A percentile compares a stretch with the other conserved stretches of the same genome.
Conservation (phyloP, 805 yeast genomes). For the Saturnispora dispora region DNA sequence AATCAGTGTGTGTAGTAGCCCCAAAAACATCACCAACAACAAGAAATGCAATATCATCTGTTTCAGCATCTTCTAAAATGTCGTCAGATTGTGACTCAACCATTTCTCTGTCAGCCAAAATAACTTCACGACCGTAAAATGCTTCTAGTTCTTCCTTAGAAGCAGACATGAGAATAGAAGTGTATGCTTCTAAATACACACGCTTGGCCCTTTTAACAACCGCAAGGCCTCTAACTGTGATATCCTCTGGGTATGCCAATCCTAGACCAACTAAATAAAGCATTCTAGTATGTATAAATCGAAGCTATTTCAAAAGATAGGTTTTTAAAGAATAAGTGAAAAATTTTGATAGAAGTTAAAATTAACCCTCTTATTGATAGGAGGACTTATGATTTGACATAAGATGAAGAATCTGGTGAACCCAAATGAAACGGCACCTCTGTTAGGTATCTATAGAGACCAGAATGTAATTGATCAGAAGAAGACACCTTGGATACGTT, state of each 20-base stretch:
- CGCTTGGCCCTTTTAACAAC: constrained; percentile 74
- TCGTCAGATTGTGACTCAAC: constrained; percentile 86
- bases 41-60: constrained; percentile 81
- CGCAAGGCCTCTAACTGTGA: constrained; percentile 90
- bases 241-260: constrained; percentile 77
- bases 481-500: not conserved
- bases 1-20: constrained; percentile 95
- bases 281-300: constrained; percentile 39
- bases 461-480: not conserved
- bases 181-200: constrained; percentile 92
- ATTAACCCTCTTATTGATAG: not conserved
- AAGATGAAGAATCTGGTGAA: not conserved
- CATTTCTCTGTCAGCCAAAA: constrained; percentile 87
- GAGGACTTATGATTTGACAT: not conserved
- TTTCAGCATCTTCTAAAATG: constrained; percentile 67
- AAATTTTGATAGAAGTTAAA: not conserved
- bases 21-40: constrained; percentile 98
- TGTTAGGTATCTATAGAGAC: not conserved
- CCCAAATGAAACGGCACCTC: not conserved
- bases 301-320: not conserved
- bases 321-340: not conserved
- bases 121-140: constrained; percentile 77
- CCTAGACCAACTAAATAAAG: constrained; percentile 88
- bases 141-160: constrained; percentile 62
- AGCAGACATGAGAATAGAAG: constrained; percentile 93